These are phyloP conservation scores for Pythium sp. DNA, from an alignment of 352 stramenopile species.

Conservation along the genomic window DNA sequence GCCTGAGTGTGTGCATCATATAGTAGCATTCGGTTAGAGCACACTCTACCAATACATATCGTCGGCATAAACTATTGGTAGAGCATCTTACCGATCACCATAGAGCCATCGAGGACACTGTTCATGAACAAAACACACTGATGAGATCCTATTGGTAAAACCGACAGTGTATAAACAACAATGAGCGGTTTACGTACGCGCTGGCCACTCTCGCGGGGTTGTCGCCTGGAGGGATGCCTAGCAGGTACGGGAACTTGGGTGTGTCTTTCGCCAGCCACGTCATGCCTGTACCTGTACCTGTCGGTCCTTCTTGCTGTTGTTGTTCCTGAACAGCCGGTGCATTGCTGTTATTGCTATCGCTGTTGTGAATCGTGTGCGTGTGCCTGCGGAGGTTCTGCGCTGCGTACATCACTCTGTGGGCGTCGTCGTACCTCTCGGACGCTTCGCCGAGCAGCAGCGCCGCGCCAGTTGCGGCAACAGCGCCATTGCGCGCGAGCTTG, in stretches of 20 bases:
- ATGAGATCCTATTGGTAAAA: background rate
- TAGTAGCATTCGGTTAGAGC: background rate
- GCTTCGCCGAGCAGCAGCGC: slow-evolving; percentile 36
- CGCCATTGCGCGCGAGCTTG: slow-evolving; percentile 20
- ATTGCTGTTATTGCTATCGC: background rate
- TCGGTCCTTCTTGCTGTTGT: background rate
- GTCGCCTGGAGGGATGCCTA: slow-evolving; percentile 58
- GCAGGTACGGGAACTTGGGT: slow-evolving; percentile 65
- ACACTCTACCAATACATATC: background rate
- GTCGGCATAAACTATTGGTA: background rate
- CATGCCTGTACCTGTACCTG: background rate
- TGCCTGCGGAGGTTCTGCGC: slow-evolving; percentile 32
- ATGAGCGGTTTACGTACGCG: slow-evolving; percentile 21
- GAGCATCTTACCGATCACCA: slow-evolving; percentile 12
- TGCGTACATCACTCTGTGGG: slow-evolving; percentile 30
- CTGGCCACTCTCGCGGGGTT: slow-evolving; percentile 30
- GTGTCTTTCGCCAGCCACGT: slow-evolving; percentile 48
- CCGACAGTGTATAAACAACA: background rate
- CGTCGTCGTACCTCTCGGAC: slow-evolving; percentile 38
- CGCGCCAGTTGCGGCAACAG: slow-evolving; percentile 21
- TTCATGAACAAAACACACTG: background rate
- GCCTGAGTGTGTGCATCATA: slow-evolving; percentile 12
- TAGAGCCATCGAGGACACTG: slow-evolving; percentile 18
- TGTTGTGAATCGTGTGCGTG: background rate
- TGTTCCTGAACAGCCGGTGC: background rate